Evolutionary conservation across 2,329 filamentous ascomycete species (phyloP).

Genomic region (Microsporum audouinii): DNA sequence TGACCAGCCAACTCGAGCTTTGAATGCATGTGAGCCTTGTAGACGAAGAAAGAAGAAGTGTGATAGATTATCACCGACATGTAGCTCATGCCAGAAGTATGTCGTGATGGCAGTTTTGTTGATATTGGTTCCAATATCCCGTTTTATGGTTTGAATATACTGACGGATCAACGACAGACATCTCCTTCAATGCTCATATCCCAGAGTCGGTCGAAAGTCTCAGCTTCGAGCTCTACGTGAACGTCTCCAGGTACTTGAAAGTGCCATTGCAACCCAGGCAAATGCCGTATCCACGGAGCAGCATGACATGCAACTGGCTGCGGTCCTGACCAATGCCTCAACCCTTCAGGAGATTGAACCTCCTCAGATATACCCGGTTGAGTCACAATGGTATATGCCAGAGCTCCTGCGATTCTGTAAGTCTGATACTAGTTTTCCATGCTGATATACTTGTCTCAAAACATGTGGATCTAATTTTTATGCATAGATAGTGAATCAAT

Average conservation of each 20-base stretch:
- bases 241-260: neutral
- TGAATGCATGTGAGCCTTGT: slow-evolving; percentile 7
- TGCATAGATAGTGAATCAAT: neutral
- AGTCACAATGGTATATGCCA: slow-evolving; percentile 9
- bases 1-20: neutral
- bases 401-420: slow-evolving; percentile 8
- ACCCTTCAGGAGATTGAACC: neutral
- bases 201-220: neutral
- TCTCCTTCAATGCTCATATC: slow-evolving; percentile 7
- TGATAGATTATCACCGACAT: slow-evolving; percentile 3
- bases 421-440: neutral
- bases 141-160: neutral
- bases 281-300: neutral
- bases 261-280: neutral
- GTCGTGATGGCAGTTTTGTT: neutral
- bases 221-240: slow-evolving; percentile 5
- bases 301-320: neutral
- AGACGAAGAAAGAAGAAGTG: slow-evolving; percentile 11
- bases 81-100: slow-evolving; percentile 7
- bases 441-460: neutral
- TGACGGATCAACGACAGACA: neutral
- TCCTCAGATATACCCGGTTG: slow-evolving; percentile 7
- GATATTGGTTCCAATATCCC: neutral
- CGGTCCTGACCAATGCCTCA: neutral
- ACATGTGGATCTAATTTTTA: neutral